Evolutionary conservation across 495 filamentous ascomycete genomes (phyloP), one percentile per base, ranked within the genome.

Genomic region (Aspergillus baeticus): DNA sequence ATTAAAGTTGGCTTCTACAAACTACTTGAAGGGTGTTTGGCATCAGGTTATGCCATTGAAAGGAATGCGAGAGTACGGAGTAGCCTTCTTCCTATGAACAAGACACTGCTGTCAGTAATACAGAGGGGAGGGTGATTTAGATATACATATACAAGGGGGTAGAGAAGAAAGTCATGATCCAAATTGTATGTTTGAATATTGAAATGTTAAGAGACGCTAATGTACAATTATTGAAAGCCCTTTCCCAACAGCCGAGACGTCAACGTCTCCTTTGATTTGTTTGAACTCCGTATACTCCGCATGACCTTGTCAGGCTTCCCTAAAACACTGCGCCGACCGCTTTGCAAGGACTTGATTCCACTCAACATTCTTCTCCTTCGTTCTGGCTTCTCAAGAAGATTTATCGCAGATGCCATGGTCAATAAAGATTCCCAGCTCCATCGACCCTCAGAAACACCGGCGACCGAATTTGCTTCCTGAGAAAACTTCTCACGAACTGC

Each of bases 371-470:
- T 67, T 57, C 59, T 61, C 38, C 62, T 63, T 65, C 64, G 69
- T 69, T 63, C 59, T 26, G 70, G 68, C 58, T 63, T 66, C 60
- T 69, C 62, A 56, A 79, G 68, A 56, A 72, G 64, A 67, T 79
- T 72, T 56, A 79, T 75, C 56, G 75, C 74, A 73, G 74, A 77
- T 8, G 62, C 63, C 67, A 79, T 64, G 46, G 76, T 77, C 57
- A 77, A 69, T 51, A 79, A 66, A 55, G 67, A 75, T 72, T 72
- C 74, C 76, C 72, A 75, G 57, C 60, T 69, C 69, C 62, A 67
- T 70, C 67, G 63, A 55, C 58, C 65, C 65, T 64, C 69, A 45
- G 60, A 51, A 61, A 61, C 68, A 63, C 58, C 69, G 62, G 62
- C 45, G 23, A 42, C 63, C 68, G 62, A 69, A 64, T 47, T 45